Base-by-base conservation (phyloP, 2,329 filamentous ascomycete genomes). In the Thermoascus crustaceus region DNA sequence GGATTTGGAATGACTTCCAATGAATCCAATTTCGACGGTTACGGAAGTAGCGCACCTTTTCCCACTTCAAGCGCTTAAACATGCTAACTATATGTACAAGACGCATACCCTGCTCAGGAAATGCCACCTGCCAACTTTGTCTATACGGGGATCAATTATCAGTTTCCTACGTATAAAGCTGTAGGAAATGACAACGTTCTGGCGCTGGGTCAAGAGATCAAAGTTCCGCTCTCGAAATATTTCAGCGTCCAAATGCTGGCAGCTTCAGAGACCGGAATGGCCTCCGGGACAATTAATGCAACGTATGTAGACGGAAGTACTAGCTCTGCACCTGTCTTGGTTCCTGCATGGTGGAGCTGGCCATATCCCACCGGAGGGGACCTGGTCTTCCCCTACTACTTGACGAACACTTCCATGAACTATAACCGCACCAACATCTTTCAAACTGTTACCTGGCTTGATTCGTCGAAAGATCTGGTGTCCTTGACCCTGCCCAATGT, bases 371-470 rank as follows among this genome's bases (percentile, higher is more conserved):
- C 59, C 32, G 60, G 60, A 3, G 61, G 61, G 14, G 61, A 64
- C 27, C 43, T 64, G 10, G 48, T 63, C 10, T 62, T 64, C 31
- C 59, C 61, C 2, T 58, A 57, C 42, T 57, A 55, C 10, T 39
- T 59, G n/a, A 61, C 53, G 1, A 60, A 62, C 38, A 48, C 42
- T 9, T 49, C 41, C 9, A 49, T 57, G 2, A 57, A 64, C 36
- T 63, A 52, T 44, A 64, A 64, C 34, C 45, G 54, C 9, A 57
- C 57, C 5, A 63, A 61, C 42, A 63, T 66, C 26, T 66, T 58
- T 37, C 57, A 64, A 27, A 58, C 55, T 0, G 49, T 57, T 21
- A 60, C 55, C 30, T 62, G 60, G 60, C 39, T 64, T 2, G 60
- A 64, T 37, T 55, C 56, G 1, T 58, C 53, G 4, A 64, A 62